Percentiles rank a stretch among this genome's conserved stretches.
Evolutionary conservation across 257 asterid genomes (phyloP).

Genomic region (Penstemon davidsonii): DNA sequence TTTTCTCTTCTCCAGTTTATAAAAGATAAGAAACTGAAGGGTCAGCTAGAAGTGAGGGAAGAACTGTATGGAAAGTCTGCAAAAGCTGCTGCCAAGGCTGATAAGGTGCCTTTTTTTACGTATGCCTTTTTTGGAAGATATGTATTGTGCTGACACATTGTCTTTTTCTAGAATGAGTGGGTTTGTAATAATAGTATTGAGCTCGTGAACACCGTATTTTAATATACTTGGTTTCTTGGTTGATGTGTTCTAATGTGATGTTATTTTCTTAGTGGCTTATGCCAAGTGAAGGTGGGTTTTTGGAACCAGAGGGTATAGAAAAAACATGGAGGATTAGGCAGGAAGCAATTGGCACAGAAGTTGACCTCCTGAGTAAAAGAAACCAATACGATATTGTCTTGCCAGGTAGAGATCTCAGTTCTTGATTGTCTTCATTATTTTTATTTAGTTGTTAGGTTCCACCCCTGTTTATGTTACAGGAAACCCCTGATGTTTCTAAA

Average conservation of each 20-base stretch:
- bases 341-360: constrained; percentile 71
- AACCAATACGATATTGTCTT: constrained; percentile 82
- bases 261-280: constrained; percentile 66
- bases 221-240: neutral
- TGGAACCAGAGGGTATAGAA: constrained; percentile 87
- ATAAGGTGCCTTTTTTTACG: constrained; percentile 56
- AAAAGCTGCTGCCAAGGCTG: constrained; percentile 76
- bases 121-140: constrained; percentile 20
- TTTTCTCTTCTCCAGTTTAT: constrained; percentile 40
- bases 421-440: constrained; percentile 19
- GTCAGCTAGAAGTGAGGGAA: constrained; percentile 84
- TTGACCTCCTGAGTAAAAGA: constrained; percentile 69
- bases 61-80: constrained; percentile 72
- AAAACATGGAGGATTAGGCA: constrained; percentile 85
- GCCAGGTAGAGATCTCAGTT: constrained; percentile 64
- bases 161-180: neutral
- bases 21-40: constrained; percentile 78
- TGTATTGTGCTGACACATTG: neutral
- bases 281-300: constrained; percentile 82
- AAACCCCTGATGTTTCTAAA: neutral
- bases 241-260: neutral
- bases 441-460: neutral
- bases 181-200: neutral
- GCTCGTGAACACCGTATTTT: constrained; percentile 6
- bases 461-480: neutral